These are phyloP conservation scores for Guadua angustifolia DNA, from an alignment of 176 grass and related monocot genomes.

Conservation along the genomic window DNA sequence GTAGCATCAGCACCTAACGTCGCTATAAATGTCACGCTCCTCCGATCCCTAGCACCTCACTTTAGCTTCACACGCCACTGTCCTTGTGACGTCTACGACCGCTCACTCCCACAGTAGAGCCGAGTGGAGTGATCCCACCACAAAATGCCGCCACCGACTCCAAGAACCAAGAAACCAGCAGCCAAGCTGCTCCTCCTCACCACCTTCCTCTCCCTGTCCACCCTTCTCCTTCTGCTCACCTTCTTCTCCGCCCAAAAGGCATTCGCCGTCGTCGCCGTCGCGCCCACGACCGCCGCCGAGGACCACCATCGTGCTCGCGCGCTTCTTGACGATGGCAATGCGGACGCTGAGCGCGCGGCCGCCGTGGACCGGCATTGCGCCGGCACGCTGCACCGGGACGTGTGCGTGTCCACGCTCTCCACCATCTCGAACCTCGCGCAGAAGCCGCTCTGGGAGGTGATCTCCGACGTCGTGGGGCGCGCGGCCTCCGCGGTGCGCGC, in stretches of 20 bases:
- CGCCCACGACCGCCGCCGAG: not conserved
- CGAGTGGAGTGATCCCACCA: not conserved
- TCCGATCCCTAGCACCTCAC: not conserved
- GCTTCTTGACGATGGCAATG: not conserved
- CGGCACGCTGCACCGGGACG: conserved; percentile 73
- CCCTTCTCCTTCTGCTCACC: conserved; percentile 37
- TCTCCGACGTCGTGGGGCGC: conserved; percentile 49
- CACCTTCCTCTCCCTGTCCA: not conserved
- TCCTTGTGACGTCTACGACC: conserved; percentile 40
- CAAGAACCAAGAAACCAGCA: conserved; percentile 5
- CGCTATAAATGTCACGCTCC: conserved; percentile 23
- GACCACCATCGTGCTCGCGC: not conserved
- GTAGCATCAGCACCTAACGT: not conserved
- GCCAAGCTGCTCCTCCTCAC: conserved; percentile 20
- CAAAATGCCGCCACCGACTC: conserved; percentile 42
- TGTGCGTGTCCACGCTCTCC: conserved; percentile 66
- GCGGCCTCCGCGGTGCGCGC: conserved; percentile 67
- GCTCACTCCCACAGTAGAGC: not conserved
- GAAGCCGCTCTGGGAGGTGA: conserved; percentile 58
- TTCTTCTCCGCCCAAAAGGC: conserved; percentile 37
- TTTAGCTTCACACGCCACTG: not conserved
- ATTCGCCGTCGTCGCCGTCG: not conserved
- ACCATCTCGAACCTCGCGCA: conserved; percentile 39
- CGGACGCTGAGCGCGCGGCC: conserved; percentile 12
- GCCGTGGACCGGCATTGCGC: conserved; percentile 66